Conservation (phyloP, 2,329 filamentous ascomycete species). For the Phyllosticta paracitricarpa region DNA sequence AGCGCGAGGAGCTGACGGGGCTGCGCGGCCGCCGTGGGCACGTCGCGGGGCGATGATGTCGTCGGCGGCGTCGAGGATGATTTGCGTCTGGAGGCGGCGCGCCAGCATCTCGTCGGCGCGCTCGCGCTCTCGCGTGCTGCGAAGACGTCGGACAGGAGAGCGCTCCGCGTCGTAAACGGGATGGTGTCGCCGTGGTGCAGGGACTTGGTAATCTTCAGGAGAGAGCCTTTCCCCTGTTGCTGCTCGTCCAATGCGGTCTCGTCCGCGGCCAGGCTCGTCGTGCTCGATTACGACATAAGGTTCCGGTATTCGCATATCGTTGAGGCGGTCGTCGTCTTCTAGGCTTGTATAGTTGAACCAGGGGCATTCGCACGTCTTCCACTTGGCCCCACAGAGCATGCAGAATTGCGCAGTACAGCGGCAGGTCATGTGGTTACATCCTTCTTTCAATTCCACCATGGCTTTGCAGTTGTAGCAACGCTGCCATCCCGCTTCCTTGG, state of each 20-base stretch:
- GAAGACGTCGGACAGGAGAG: constrained; percentile 15
- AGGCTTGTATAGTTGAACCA: constrained; percentile 57
- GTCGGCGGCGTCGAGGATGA: constrained; percentile 19
- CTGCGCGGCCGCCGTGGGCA: constrained; percentile 22
- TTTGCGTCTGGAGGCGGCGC: constrained; percentile 40
- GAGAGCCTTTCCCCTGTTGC: not conserved
- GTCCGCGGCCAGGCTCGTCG: constrained; percentile 23
- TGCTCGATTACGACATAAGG: constrained; percentile 41
- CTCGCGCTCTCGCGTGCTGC: constrained; percentile 19
- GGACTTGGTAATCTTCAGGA: constrained; percentile 24
- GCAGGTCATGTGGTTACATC: constrained; percentile 83
- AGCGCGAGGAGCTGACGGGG: not conserved
- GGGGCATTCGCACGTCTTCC: constrained; percentile 75
- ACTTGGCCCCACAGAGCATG: constrained; percentile 71
- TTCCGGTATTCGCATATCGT: constrained; percentile 24
- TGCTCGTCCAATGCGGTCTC: not conserved
- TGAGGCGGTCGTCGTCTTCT: constrained; percentile 41
- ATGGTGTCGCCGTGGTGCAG: constrained; percentile 16
- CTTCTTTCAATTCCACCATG: constrained; percentile 70
- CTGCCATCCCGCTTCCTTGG: constrained; percentile 61
- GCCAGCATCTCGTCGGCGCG: constrained; percentile 41
- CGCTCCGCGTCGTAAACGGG: constrained; percentile 19
- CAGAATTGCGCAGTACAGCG: constrained; percentile 79
- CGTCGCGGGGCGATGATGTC: not conserved
- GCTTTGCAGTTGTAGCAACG: constrained; percentile 63